A percentile compares a stretch with the other conserved stretches of the same genome.
phyloP scores from a whole-genome alignment of 2,329 filamentous ascomycete genomes.

The Exophiala spinifera region DNA sequence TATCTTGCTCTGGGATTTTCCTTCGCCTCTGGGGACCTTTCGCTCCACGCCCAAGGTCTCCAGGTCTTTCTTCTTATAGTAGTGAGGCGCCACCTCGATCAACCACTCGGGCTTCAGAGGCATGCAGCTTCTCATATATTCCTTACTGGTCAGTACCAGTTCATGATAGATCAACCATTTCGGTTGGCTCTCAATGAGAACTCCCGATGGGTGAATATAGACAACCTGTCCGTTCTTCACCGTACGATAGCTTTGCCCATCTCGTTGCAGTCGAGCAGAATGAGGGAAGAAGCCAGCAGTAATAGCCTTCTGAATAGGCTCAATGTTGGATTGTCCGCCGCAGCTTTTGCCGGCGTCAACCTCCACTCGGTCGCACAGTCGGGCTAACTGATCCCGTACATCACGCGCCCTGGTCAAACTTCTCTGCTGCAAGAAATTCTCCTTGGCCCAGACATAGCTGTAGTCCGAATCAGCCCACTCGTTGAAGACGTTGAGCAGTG shows the following conservation, averaged over 20 bases:
- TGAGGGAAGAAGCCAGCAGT: constrained; percentile 94
- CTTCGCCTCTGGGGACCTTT: constrained; percentile 66
- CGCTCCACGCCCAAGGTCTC: constrained; percentile 73
- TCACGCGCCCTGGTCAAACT: constrained; percentile 85
- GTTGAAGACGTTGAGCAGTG: constrained; percentile 88
- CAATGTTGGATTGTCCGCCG: constrained; percentile 61
- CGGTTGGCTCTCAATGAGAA: constrained; percentile 66
- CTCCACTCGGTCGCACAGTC: constrained; percentile 90
- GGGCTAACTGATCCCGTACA: constrained; percentile 85
- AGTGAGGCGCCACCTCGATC: constrained; percentile 86
- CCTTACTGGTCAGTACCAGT: constrained; percentile 78
- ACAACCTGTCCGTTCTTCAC: constrained; percentile 87
- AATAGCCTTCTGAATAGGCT: constrained; percentile 81
- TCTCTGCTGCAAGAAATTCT: constrained; percentile 91
- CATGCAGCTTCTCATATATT: constrained; percentile 87
- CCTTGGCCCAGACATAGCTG: constrained; percentile 78
- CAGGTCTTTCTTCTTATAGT: constrained; percentile 86
- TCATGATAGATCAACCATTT: constrained; percentile 86
- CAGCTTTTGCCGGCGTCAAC: constrained; percentile 65
- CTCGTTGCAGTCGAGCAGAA: constrained; percentile 75
- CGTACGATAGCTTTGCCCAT: constrained; percentile 84
- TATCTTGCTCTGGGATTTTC: constrained; percentile 34
- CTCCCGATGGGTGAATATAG: constrained; percentile 85
- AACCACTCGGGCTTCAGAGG: constrained; percentile 83
- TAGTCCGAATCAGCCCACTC: constrained; percentile 94